Base-by-base conservation (phyloP, 2,329 filamentous ascomycete species). In the Microdochium bolleyi region DNA sequence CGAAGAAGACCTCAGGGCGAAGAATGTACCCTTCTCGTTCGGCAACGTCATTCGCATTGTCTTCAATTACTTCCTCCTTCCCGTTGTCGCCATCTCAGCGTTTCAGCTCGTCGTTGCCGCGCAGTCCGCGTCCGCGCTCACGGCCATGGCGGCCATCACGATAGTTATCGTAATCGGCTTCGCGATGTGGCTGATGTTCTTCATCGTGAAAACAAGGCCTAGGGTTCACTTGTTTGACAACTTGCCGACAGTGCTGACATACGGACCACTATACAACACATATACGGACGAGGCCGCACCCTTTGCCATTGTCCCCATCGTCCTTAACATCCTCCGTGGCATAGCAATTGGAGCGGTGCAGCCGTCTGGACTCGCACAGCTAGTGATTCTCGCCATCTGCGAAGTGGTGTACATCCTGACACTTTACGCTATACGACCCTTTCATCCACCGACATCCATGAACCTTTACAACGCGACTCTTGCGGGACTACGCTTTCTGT, bases 191-290 rank as follows among this genome's bases (percentile, higher is more conserved):
- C 81, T 95, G 24, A 81, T 96, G 49, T 83, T 83, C 63, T 76
- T 95, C 50, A 92, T 97, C 61, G 83, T 87, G 53, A 83, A 77
- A 24, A 94, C 89, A 1, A 85, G 88, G 57, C 92, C 92, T 5
- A 85, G 91, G 55, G 88, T 90, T 1, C 87, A 90, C 59, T 77
- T 99, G 10, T 99, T 96, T 66, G 94, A 99, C 69, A 91, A 97
- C 63, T 77, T 99, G 49, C 84, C 90, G 7, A 96, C 90, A 0
- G 84, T 97, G 9, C 77, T 99, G 2, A 79, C 90, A 1, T 97
- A 96, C 61, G 94, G 94, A 0, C 90, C 94, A 4, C 75, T 99
- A 8, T 99, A 99, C 70, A 99, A 99, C 70, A 99, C 94, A 0
- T 97, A 95, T 67, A 94, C 89, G 24, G 94, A 99, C 67, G 88